A percentile compares a stretch with the other conserved stretches of the same genome.
Evolutionary conservation across 305 asterid genomes (phyloP).

Genomic region (Andrographis paniculata): DNA sequence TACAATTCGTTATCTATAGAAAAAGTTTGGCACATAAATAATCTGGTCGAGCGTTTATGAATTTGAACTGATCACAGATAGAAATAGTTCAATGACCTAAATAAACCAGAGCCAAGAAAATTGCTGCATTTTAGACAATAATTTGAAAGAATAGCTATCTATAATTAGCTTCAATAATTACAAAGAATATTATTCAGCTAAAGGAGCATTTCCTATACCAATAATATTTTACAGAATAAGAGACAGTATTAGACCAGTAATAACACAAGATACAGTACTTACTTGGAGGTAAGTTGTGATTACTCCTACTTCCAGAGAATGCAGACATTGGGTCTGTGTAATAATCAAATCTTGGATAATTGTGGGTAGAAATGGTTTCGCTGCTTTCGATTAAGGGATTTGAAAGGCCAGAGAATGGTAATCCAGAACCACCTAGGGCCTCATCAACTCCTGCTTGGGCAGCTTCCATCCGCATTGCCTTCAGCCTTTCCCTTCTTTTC

Average conservation of each 20-base stretch:
- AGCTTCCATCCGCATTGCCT: slow-evolving; percentile 58
- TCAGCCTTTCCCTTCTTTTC: slow-evolving; percentile 63
- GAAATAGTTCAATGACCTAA: not conserved
- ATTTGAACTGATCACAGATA: no score
- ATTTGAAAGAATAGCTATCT: not conserved
- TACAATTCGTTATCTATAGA: not conserved
- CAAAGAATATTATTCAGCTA: no score
- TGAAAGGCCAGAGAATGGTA: slow-evolving; percentile 33
- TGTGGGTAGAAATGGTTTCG: slow-evolving; percentile 16
- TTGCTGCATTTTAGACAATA: not conserved
- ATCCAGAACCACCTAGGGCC: slow-evolving; percentile 18
- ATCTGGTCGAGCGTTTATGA: slow-evolving; percentile 5
- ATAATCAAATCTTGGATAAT: slow-evolving; percentile 52
- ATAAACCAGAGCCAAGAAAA: slow-evolving; percentile 6
- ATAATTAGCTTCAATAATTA: no score
- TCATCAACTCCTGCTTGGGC: slow-evolving; percentile 21
- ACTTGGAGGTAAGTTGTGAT: slow-evolving; percentile 45
- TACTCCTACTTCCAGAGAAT: slow-evolving; percentile 41
- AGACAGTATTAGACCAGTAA: not conserved
- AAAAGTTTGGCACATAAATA: slow-evolving; percentile 8
- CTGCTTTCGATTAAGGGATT: slow-evolving; percentile 47
- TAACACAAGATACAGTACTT: slow-evolving; percentile 18
- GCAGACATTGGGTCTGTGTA: slow-evolving; percentile 79
- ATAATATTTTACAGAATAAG: no score
- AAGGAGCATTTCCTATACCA: no score